Conservation (phyloP, 139 green algal genomes). For the Asterochloris sp. region DNA sequence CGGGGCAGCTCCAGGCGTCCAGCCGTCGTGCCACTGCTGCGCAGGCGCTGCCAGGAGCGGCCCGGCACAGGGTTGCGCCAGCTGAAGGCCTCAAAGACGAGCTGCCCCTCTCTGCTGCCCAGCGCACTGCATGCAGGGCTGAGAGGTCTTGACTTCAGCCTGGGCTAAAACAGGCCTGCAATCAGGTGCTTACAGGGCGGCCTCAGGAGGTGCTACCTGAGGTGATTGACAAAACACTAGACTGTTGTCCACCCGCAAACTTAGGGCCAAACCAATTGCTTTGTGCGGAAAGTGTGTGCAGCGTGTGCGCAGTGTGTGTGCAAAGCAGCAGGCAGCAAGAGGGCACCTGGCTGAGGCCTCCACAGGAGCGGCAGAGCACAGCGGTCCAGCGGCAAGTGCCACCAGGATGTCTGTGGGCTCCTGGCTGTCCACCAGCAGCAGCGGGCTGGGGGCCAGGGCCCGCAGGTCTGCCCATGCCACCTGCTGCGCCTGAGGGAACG, state of each 20-base stretch:
- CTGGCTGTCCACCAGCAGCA: conserved; percentile 52
- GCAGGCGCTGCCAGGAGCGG: conserved; percentile 5
- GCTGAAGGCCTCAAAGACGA: neutral
- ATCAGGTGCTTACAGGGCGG: no score
- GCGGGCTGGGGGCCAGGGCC: conserved; percentile 30
- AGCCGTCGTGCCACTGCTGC: conserved; percentile 1
- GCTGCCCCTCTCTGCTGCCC: neutral
- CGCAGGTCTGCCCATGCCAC: conserved; percentile 40
- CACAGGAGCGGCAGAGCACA: neutral
- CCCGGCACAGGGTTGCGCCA: conserved; percentile 3
- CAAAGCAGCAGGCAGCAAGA: no score
- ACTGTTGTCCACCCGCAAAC: no score
- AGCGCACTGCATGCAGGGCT: no score
- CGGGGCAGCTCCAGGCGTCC: conserved; percentile 3
- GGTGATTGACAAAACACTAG: no score
- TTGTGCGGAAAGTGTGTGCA: no score
- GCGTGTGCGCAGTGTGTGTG: no score
- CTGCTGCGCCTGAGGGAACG: conserved; percentile 27
- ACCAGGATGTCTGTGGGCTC: conserved; percentile 56
- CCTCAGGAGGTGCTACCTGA: no score
- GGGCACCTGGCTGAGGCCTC: neutral
- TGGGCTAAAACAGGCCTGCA: no score
- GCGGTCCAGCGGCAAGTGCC: conserved; percentile 38
- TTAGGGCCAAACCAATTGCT: no score
- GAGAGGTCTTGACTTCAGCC: no score